These are phyloP conservation scores for Allium sativum DNA, from an alignment of 106 monocot genomes.

Conservation along the genomic window DNA sequence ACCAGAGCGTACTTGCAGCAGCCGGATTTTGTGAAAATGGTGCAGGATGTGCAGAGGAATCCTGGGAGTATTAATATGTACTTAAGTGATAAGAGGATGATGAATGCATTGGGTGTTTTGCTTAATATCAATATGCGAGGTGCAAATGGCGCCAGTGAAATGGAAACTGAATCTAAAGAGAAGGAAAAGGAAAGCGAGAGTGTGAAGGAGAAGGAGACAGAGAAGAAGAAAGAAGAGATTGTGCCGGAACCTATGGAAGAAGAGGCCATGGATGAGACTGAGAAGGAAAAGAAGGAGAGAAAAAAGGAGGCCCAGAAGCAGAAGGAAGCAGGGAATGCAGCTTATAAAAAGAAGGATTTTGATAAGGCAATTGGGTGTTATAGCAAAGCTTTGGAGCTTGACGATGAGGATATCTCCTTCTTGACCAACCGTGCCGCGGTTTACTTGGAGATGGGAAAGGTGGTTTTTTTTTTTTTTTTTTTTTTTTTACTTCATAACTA, in stretches of 20 bases:
- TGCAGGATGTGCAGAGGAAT: conserved; percentile 78
- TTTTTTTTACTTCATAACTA: no score
- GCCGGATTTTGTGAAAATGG: conserved; percentile 77
- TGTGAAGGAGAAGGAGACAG: not conserved
- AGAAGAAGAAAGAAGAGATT: conserved; percentile 19
- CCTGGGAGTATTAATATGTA: conserved; percentile 61
- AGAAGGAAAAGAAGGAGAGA: conserved; percentile 35
- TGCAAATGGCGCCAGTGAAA: conserved; percentile 9
- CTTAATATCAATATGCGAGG: conserved; percentile 66
- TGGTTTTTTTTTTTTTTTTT: no score
- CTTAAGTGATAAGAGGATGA: conserved; percentile 70
- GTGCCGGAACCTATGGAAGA: conserved; percentile 59
- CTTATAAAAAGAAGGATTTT: conserved; percentile 96
- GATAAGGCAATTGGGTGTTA: conserved; percentile 72
- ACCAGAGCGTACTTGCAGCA: conserved; percentile 73
- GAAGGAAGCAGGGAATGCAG: conserved; percentile 80
- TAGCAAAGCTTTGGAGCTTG: conserved; percentile 56
- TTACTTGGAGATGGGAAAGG: conserved; percentile 86
- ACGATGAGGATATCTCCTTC: conserved; percentile 89
- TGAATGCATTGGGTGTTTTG: conserved; percentile 67
- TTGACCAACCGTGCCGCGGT: conserved; percentile 85
- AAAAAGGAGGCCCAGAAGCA: conserved; percentile 71
- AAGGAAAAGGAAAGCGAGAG: no score
- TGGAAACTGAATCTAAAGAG: conserved; percentile 17
- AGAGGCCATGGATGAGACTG: conserved; percentile 17